phyloP scores from a whole-genome alignment of 1,284 basidiomycete genomes.

The Rhizoctonia solani region DNA sequence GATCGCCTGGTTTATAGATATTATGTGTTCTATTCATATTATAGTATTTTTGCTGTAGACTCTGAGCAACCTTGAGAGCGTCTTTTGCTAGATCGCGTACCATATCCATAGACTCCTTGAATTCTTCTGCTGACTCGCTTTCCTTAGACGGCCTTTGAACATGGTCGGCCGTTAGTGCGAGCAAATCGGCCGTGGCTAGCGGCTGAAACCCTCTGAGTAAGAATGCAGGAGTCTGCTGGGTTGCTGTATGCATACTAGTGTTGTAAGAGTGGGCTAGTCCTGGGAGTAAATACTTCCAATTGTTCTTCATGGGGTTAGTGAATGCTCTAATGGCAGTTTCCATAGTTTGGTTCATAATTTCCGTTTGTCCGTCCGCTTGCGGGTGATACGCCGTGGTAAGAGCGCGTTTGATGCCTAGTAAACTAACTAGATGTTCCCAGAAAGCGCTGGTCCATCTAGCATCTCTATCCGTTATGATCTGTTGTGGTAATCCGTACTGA shows the following conservation, averaged over 20 bases:
- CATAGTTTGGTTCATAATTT: conserved; percentile 41
- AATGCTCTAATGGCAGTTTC: conserved; percentile 38
- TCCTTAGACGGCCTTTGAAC: background rate
- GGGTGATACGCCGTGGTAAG: conserved; percentile 45
- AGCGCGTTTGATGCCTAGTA: conserved; percentile 37
- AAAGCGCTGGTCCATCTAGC: conserved; percentile 41
- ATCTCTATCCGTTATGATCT: conserved; percentile 44
- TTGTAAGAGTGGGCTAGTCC: conserved; percentile 43
- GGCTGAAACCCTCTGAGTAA: conserved; percentile 40
- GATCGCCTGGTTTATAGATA: conserved; percentile 42
- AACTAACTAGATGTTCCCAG: conserved; percentile 40
- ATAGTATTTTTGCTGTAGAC: conserved; percentile 37
- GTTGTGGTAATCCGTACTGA: no score
- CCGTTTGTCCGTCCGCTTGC: conserved; percentile 47
- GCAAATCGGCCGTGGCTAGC: background rate
- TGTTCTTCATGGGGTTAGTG: conserved; percentile 30
- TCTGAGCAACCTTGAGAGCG: conserved; percentile 39
- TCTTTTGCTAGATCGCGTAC: conserved; percentile 41
- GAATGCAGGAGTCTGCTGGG: conserved; percentile 38
- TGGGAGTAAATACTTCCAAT: conserved; percentile 41
- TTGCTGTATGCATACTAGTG: conserved; percentile 37
- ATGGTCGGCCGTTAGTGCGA: background rate
- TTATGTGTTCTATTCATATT: conserved; percentile 37
- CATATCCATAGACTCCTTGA: conserved; percentile 40
- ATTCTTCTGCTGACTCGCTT: conserved; percentile 30